These are phyloP conservation scores for Malassezia yamatoensis DNA, from an alignment of 1,284 basidiomycete genomes.

Conservation along the genomic window DNA sequence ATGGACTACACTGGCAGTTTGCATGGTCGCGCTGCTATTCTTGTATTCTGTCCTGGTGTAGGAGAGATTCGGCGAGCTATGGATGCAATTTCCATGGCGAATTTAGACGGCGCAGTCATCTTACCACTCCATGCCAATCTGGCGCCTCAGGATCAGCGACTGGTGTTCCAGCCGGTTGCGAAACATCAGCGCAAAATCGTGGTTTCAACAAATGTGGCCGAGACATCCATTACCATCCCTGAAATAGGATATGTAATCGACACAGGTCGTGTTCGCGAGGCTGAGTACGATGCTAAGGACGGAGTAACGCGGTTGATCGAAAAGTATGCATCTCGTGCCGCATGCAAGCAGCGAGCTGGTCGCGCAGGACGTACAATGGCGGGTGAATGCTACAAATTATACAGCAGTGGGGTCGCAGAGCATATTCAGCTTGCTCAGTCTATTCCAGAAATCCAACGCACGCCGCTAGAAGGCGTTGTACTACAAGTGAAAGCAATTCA, in stretches of 20 bases:
- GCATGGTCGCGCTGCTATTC: conserved; percentile 52
- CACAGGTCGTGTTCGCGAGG: conserved; percentile 83
- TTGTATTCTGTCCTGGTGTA: conserved; percentile 74
- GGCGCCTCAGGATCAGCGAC: conserved; percentile 69
- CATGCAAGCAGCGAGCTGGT: conserved; percentile 72
- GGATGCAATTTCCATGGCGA: conserved; percentile 55
- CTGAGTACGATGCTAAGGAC: conserved; percentile 65
- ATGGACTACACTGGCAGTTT: conserved; percentile 51
- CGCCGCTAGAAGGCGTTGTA: conserved; percentile 72
- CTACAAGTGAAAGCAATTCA: conserved; percentile 73
- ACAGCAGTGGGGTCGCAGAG: conserved; percentile 64
- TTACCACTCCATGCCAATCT: conserved; percentile 83
- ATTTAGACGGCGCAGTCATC: conserved; percentile 53
- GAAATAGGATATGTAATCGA: conserved; percentile 52
- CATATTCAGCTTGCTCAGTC: conserved; percentile 32
- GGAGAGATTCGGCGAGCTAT: conserved; percentile 58
- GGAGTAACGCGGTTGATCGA: conserved; percentile 70
- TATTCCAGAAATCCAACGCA: conserved; percentile 73
- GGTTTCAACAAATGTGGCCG: conserved; percentile 76
- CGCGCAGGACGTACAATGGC: conserved; percentile 69
- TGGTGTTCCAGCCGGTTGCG: conserved; percentile 60
- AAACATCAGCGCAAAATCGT: conserved; percentile 66
- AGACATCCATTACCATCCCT: conserved; percentile 69
- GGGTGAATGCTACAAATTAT: conserved; percentile 55
- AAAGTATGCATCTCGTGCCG: conserved; percentile 68